These are phyloP conservation scores for Sugiyamaella castrensis DNA, from an alignment of 1,139 yeast species.

Conservation along the genomic window DNA sequence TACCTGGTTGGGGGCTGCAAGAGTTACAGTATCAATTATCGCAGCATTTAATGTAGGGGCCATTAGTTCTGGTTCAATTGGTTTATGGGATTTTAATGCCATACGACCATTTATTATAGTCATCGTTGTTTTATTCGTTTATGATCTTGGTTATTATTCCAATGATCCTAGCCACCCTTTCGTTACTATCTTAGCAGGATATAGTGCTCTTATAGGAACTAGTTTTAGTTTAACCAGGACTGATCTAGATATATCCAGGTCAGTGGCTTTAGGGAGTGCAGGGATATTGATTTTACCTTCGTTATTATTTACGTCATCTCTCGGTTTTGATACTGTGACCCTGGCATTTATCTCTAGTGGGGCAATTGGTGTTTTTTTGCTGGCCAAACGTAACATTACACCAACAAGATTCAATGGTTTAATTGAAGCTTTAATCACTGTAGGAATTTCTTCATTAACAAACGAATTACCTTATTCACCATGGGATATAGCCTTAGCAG, in stretches of 20 bases:
- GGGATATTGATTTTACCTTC: slow-evolving; percentile 18
- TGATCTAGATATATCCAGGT: slow-evolving; percentile 18
- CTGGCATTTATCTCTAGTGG: slow-evolving; percentile 34
- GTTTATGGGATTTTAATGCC: slow-evolving; percentile 11
- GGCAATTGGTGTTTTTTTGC: slow-evolving; percentile 36
- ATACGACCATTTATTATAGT: slow-evolving; percentile 21
- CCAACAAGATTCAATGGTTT: slow-evolving; percentile 35
- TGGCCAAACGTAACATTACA: slow-evolving; percentile 35
- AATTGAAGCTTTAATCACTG: slow-evolving; percentile 26
- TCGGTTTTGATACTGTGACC: slow-evolving; percentile 16
- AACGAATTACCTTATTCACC: slow-evolving; percentile 18
- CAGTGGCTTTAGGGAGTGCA: slow-evolving; percentile 23
- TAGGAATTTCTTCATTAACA: slow-evolving; percentile 24
- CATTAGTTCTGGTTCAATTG: slow-evolving; percentile 4
- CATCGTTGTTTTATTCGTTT: slow-evolving; percentile 17
- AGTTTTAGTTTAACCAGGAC: slow-evolving; percentile 19
- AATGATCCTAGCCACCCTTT: slow-evolving; percentile 8
- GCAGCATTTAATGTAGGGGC: slow-evolving; percentile 24
- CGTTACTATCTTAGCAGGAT: slow-evolving; percentile 19
- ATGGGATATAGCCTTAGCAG: slow-evolving; percentile 22
- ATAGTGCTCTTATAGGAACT: slow-evolving; percentile 21
- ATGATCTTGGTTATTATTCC: slow-evolving; percentile 20
- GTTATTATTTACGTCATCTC: slow-evolving; percentile 5
- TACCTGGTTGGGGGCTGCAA: slow-evolving; percentile 26
- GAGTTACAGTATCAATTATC: slow-evolving; percentile 27